These are phyloP conservation scores for Salvia hispanica DNA, from an alignment of 257 asterid species.

Conservation along the genomic window DNA sequence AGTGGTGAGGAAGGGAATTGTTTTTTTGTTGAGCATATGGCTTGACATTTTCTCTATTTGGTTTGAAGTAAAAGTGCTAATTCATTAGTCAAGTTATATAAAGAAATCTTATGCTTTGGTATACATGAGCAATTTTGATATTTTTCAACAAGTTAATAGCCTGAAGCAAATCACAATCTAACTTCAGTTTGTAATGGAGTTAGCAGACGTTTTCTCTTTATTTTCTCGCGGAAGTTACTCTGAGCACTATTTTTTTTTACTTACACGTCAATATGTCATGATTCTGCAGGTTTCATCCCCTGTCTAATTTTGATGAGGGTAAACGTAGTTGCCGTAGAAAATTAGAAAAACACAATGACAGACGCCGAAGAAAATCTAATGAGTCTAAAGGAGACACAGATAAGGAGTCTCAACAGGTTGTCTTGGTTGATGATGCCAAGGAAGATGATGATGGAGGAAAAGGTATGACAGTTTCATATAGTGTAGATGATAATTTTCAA, in stretches of 20 bases:
- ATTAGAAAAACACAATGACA: conserved; percentile 80
- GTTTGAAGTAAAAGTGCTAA: background rate
- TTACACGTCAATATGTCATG: background rate
- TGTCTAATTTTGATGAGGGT: conserved; percentile 88
- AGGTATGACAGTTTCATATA: conserved; percentile 41
- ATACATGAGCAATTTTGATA: background rate
- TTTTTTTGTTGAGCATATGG: background rate
- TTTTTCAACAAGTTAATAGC: background rate
- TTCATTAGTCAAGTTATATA: background rate
- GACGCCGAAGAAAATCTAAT: conserved; percentile 75
- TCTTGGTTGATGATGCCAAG: conserved; percentile 53
- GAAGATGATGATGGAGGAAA: conserved; percentile 63
- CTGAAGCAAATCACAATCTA: background rate
- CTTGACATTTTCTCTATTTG: background rate
- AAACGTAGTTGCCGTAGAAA: conserved; percentile 91
- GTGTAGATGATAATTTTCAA: background rate
- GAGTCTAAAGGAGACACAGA: conserved; percentile 53
- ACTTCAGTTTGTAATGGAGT: background rate
- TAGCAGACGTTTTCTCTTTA: background rate
- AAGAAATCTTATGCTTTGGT: background rate
- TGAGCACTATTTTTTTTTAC: background rate
- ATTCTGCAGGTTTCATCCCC: conserved; percentile 73
- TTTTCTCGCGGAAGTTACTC: background rate
- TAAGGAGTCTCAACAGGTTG: conserved; percentile 48
- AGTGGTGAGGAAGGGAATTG: background rate